Percentiles rank a stretch among this genome's conserved stretches.
These are phyloP conservation scores for Echites panduratus DNA, from an alignment of 257 asterid genomes.

Conservation along the genomic window DNA sequence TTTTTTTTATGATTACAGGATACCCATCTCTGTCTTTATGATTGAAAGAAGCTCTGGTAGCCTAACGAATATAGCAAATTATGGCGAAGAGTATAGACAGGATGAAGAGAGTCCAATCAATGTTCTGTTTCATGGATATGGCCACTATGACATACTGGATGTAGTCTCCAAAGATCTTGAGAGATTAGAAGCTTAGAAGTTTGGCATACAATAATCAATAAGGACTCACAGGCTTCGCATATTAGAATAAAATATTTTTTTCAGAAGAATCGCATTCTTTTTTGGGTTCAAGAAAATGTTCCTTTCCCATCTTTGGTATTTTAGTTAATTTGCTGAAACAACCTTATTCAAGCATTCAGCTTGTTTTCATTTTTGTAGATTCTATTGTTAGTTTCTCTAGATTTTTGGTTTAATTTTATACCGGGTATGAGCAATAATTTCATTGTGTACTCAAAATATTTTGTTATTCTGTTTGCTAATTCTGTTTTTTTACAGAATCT, in stretches of 20 bases:
- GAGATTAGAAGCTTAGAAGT: conserved; percentile 22
- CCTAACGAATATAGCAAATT: conserved; percentile 51
- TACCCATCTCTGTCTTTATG: conserved; percentile 65
- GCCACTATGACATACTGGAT: conserved; percentile 81
- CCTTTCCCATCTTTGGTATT: background rate
- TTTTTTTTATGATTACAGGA: conserved; percentile 39
- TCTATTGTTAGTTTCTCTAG: conserved; percentile 12
- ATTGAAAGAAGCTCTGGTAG: conserved; percentile 42
- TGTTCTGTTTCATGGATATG: conserved; percentile 77
- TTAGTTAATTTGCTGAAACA: conserved; percentile 21
- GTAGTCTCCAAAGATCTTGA: conserved; percentile 19
- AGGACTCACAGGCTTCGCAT: conserved; percentile 3
- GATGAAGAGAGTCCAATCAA: conserved; percentile 41
- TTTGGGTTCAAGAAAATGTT: background rate
- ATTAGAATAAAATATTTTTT: conserved; percentile 15
- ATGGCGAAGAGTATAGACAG: conserved; percentile 62
- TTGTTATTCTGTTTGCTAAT: background rate
- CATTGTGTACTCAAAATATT: background rate
- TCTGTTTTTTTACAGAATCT: background rate
- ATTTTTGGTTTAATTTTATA: background rate
- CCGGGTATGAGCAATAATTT: background rate
- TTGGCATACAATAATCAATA: conserved; percentile 11
- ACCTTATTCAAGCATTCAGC: conserved; percentile 13
- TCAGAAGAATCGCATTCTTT: conserved; percentile 1
- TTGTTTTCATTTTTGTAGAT: conserved; percentile 34